Conservation (phyloP, 2,329 filamentous ascomycete species). For the Nigrograna mackinnonii region DNA sequence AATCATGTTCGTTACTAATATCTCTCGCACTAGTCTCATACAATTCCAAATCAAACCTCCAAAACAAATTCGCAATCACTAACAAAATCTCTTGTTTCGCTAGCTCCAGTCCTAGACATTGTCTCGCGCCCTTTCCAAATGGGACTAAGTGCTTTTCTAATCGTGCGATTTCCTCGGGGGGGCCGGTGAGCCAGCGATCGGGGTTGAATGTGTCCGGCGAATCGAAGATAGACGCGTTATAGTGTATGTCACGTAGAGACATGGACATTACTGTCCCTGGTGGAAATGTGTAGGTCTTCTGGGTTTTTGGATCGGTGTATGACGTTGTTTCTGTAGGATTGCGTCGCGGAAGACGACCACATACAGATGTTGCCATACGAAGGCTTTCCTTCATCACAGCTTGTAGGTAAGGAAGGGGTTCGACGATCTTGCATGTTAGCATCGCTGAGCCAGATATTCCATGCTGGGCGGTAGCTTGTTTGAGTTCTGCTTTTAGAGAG, state of each 20-base stretch:
- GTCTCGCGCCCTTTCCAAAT: constrained; percentile 17
- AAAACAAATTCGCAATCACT: constrained; percentile 11
- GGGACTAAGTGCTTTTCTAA: constrained; percentile 15
- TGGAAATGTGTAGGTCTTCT: constrained; percentile 11
- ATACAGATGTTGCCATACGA: constrained; percentile 11
- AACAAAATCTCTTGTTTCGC: constrained; percentile 16
- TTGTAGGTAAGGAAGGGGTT: constrained; percentile 16
- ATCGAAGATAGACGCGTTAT: constrained; percentile 14
- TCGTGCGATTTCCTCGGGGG: background rate
- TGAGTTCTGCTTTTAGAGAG: constrained; percentile 40
- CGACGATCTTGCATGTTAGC: constrained; percentile 11
- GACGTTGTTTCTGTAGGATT: constrained; percentile 7
- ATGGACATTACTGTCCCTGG: constrained; percentile 14
- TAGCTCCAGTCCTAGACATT: constrained; percentile 17
- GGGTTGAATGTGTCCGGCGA: constrained; percentile 14
- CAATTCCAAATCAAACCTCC: constrained; percentile 14
- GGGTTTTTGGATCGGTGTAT: constrained; percentile 7
- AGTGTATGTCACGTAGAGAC: constrained; percentile 11
- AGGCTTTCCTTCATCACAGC: constrained; percentile 18
- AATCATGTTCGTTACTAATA: constrained; percentile 12
- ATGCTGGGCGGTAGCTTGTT: constrained; percentile 4
- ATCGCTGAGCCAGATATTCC: constrained; percentile 2
- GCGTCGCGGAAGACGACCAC: constrained; percentile 15
- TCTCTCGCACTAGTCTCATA: constrained; percentile 14
- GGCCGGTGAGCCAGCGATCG: constrained; percentile 15